Base-by-base conservation (phyloP, 2,329 filamentous ascomycete species). In the Fusarium sp. region DNA sequence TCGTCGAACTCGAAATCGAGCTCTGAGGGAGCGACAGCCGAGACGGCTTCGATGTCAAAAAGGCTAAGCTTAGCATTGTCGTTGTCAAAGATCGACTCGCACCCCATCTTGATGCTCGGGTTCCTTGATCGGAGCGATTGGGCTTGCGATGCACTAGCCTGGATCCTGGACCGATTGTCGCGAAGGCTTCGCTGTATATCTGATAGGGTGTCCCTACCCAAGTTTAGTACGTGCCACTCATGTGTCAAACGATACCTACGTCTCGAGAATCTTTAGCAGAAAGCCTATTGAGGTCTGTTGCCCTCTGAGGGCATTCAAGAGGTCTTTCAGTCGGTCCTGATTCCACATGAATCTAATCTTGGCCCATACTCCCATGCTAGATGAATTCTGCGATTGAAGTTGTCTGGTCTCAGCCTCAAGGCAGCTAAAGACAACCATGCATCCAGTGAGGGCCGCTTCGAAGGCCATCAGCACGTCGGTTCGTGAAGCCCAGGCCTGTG, bases 271-370 rank as follows among this genome's bases (percentile, higher is more conserved):
- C 0, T 10, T 40, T 0, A 69, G 4, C 1, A 69, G 50, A 29
- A 69, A 64, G 2, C 14, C 22, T 0, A 69, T 68, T 0, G 50
- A 45, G 2, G 40, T 42, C 9, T 69, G 65, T 1, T 68, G 67
- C 0, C 16, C 66, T 3, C 68, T 35, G 0, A 70, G 56, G 0
- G 54, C 36, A 0, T 6, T 18, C 0, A 65, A 2, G 0, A 70
- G 60, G 0, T 70, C 60, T 0, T 61, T 70, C 0, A 70, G 4
- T 0, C 68, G 56, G 5, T 65, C 66, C 1, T 69, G 60, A 11
- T 69, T 69, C 60, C 61, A 70, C 4, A 69, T 42, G 2, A 69
- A 69, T n/a, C 31, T 65, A 2, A 70, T 18, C 16, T 57, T 70
- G 0, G 56, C 38, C 66, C 66, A 69, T 0, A 66, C n/a, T 0